Evolutionary conservation across 2,329 filamentous ascomycete genomes (phyloP), one percentile per base, ranked within the genome.

Genomic region (Nannizzia gypsea): DNA sequence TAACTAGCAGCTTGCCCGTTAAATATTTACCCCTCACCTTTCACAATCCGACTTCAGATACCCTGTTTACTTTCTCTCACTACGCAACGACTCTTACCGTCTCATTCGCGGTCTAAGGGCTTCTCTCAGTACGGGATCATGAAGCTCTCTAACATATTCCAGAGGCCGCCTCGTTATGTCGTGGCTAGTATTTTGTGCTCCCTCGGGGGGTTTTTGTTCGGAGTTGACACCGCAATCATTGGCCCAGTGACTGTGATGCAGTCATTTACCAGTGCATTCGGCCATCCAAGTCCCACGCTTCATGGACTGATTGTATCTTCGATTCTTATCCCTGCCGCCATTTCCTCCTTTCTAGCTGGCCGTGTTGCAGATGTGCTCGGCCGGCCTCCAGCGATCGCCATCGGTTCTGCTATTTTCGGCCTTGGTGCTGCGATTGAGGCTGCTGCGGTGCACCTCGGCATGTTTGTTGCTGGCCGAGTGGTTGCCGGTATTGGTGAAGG

Each of bases 401-500:
- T 81, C 2, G 81, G 82, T 0, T 69, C 77, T 0, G 65, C 79
- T 0, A 72, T 83, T 0, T 85, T 85, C 65, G 77, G 71, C 0
- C 13, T 80, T 1, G 83, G 83, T 0, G 78, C 78, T 1, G 70
- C 76, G 0, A 68, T 86, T 0, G 78, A 86, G 67, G 78, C 75
- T 1, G 73, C 73, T 0, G 74, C 81, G 1, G 65, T 72, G 1
- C 68, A 71, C 6, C 66, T 85, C 1, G 71, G 71, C 0, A 78
- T 82, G 70, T 80, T 86, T 48, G 70, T 85, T 36, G 70, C 75
- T 2, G 83, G 83, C 0, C 73, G 83, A 1, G 74, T 75, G 0
- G 64, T 86, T 3, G 78, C 75, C n/a, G 83, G 83, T 0, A 65
- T 84, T 9, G 84, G 84, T 0, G 78, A 85, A 64, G 82, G 83